Evolutionary conservation across 768 basidiomycete species (phyloP).

Genomic region (Floccularia luteovirens): DNA sequence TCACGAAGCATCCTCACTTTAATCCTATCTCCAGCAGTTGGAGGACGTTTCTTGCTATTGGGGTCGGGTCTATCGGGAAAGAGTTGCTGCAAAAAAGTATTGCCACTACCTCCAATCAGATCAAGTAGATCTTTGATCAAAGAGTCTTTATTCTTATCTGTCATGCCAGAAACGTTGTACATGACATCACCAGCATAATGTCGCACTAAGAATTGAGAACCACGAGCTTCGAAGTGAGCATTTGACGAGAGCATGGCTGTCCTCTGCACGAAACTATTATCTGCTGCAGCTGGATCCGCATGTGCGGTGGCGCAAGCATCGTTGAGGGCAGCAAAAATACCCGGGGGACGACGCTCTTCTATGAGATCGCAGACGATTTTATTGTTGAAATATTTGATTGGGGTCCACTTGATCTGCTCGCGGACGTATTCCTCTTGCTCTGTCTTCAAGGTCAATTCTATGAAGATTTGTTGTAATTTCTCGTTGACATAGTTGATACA

Average conservation of each 20-base stretch:
- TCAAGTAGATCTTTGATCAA: slow-evolving; percentile 93
- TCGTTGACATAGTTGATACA: slow-evolving; percentile 99
- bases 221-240: slow-evolving; percentile 92
- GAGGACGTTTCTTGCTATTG: slow-evolving; percentile 95
- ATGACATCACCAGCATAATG: slow-evolving; percentile 99
- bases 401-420: slow-evolving; percentile 99
- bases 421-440: slow-evolving; percentile 99
- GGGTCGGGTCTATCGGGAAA: slow-evolving; percentile 96
- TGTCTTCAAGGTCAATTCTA: slow-evolving; percentile 96
- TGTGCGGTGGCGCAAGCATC: slow-evolving; percentile 99
- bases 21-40: slow-evolving; percentile 96
- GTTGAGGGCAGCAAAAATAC: slow-evolving; percentile 95
- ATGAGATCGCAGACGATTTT: slow-evolving; percentile 98
- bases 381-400: slow-evolving; percentile 98
- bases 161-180: slow-evolving; percentile 98
- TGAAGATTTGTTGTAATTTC: slow-evolving; percentile 99
- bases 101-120: slow-evolving; percentile 71
- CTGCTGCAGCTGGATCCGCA: slow-evolving; percentile 92
- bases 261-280: slow-evolving; percentile 94
- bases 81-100: slow-evolving; percentile 78
- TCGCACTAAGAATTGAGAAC: slow-evolving; percentile 87
- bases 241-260: slow-evolving; percentile 75
- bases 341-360: slow-evolving; percentile 92
- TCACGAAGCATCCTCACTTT: slow-evolving; percentile 57
- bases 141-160: slow-evolving; percentile 99